These are phyloP conservation scores for Ophiostoma sp. DNA, from an alignment of 2,329 filamentous ascomycete species.

Conservation along the genomic window DNA sequence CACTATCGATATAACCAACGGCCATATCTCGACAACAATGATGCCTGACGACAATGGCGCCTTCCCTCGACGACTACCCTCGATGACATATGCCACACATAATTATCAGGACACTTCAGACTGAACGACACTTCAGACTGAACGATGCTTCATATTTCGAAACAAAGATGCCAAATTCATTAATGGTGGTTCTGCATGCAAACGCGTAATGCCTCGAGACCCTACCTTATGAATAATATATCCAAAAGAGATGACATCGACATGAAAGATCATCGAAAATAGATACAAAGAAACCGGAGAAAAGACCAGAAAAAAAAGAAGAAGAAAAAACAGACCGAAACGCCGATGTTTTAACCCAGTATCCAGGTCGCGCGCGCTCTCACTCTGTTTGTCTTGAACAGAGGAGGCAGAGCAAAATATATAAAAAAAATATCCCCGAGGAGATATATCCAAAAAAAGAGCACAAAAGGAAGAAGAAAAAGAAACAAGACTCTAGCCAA, in stretches of 20 bases:
- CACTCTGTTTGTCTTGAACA: background rate
- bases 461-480: background rate
- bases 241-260: background rate
- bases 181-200: background rate
- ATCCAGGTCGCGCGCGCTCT: background rate
- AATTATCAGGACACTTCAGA: no score
- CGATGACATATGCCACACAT: no score
- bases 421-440: background rate
- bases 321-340: background rate
- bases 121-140: background rate
- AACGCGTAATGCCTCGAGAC: background rate
- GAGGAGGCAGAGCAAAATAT: background rate
- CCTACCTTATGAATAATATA: background rate
- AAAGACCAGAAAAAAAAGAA: background rate
- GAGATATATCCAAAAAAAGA: background rate
- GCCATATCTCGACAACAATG: no score
- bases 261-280: background rate
- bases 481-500: constrained; percentile 1
- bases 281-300: background rate
- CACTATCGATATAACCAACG: no score
- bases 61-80: no score
- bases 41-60: no score
- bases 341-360: constrained; percentile 4
- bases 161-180: background rate
- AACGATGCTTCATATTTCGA: background rate